A percentile compares a stretch with the other conserved stretches of the same genome.
Evolutionary conservation across 208 protist genomes (phyloP).

Genomic region (Trypanosomatidae sp.): DNA sequence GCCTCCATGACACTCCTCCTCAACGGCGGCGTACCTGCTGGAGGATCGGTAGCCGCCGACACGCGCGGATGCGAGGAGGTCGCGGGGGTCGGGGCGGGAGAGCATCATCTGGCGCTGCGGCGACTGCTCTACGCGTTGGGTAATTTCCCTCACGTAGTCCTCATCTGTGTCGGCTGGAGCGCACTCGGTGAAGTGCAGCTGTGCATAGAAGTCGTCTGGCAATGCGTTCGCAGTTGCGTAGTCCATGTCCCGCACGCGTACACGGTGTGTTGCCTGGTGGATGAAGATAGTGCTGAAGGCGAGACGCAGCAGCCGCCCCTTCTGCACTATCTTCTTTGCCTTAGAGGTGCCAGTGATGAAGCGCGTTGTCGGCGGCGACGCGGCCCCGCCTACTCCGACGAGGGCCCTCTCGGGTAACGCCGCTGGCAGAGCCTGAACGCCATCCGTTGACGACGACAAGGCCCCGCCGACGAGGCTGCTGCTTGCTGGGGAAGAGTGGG

Average conservation of each 20-base stretch:
- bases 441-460: not conserved
- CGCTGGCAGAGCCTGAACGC: not conserved
- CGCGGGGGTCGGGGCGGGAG: conserved; percentile 34
- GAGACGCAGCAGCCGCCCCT: conserved; percentile 52
- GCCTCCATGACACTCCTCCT: conserved; percentile 28
- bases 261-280: conserved; percentile 50
- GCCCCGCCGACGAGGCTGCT: not conserved
- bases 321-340: conserved; percentile 26
- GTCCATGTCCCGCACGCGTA: conserved; percentile 74
- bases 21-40: conserved; percentile 15
- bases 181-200: conserved; percentile 58
- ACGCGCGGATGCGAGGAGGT: conserved; percentile 14
- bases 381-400: not conserved
- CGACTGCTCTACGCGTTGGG: conserved; percentile 64
- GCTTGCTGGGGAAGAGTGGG: not conserved
- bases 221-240: conserved; percentile 47
- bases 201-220: conserved; percentile 64
- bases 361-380: conserved; percentile 8
- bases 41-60: conserved; percentile 11
- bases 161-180: conserved; percentile 29
- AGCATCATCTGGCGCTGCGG: conserved; percentile 56
- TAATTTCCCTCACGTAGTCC: conserved; percentile 54
- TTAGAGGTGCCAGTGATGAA: conserved; percentile 12
- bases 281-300: conserved; percentile 86
- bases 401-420: conserved; percentile 2